Evolutionary conservation across 148 eudicot genomes (phyloP).

Genomic region (Rhododendron henanense): DNA sequence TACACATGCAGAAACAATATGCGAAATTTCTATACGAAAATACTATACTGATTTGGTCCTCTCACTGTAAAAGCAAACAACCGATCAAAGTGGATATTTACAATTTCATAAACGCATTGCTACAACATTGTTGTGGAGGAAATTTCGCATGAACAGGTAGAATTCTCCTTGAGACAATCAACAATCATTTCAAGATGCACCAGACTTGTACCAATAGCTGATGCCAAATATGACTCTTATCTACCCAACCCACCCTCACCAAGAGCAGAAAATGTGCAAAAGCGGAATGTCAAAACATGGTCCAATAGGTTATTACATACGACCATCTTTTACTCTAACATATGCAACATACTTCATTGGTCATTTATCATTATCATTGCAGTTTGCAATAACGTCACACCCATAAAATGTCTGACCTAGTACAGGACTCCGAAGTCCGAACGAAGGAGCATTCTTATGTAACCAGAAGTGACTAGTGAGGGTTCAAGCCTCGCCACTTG

Average conservation of each 20-base stretch:
- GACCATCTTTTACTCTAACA: neutral
- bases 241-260: neutral
- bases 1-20: neutral
- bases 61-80: neutral
- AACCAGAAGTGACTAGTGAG: neutral
- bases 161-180: neutral
- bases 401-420: neutral
- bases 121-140: neutral
- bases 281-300: neutral
- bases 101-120: neutral
- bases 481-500: neutral
- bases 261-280: neutral
- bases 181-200: neutral
- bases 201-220: too few relatives aligned
- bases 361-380: neutral
- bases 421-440: neutral
- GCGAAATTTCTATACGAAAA: neutral
- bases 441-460: neutral
- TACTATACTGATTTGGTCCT: neutral
- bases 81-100: neutral
- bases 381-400: neutral
- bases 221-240: neutral
- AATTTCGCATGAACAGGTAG: too few relatives aligned
- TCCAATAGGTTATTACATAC: neutral
- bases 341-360: neutral